phyloP scores from a whole-genome alignment of 2,329 filamentous ascomycete genomes.

The Fonsecaea nubica region DNA sequence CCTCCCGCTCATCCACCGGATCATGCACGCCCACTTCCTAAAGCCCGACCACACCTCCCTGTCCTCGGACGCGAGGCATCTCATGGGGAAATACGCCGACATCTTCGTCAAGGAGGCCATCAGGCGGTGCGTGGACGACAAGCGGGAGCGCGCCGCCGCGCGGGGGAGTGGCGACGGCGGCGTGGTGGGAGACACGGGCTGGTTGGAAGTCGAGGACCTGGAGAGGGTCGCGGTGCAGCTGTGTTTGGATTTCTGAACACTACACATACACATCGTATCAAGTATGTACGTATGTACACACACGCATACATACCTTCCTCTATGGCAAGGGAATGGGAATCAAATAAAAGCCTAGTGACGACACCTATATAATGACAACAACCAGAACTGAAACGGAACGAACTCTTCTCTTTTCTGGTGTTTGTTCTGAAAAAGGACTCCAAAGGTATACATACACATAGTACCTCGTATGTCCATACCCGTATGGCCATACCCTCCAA shows the following conservation, averaged over 20 bases:
- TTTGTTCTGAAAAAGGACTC: too few species aligned
- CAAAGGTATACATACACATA: too few species aligned
- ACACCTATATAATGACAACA: too few species aligned
- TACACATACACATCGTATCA: too few species aligned
- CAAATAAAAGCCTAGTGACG: too few species aligned
- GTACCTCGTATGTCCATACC: too few species aligned
- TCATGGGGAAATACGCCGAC: constrained; percentile 85
- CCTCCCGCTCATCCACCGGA: constrained; percentile 72
- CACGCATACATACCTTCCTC: too few species aligned
- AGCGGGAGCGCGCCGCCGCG: constrained; percentile 52
- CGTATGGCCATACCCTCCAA: too few species aligned
- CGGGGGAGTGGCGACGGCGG: constrained; percentile 19
- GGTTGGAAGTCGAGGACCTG: constrained; percentile 78
- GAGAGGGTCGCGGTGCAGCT: constrained; percentile 87
- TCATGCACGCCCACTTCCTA: constrained; percentile 80
- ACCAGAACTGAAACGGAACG: too few species aligned
- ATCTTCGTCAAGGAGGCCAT: constrained; percentile 90
- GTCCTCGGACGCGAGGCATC: constrained; percentile 75
- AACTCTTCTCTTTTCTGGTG: too few species aligned
- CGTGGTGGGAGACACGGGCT: constrained; percentile 42
- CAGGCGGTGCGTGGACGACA: constrained; percentile 76
- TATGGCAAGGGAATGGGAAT: too few species aligned
- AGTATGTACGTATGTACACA: too few species aligned
- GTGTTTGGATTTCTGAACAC: constrained; percentile 76
- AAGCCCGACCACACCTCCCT: constrained; percentile 73